Conservation (phyloP, 768 basidiomycete genomes). For the Phanerochaete sordida region DNA sequence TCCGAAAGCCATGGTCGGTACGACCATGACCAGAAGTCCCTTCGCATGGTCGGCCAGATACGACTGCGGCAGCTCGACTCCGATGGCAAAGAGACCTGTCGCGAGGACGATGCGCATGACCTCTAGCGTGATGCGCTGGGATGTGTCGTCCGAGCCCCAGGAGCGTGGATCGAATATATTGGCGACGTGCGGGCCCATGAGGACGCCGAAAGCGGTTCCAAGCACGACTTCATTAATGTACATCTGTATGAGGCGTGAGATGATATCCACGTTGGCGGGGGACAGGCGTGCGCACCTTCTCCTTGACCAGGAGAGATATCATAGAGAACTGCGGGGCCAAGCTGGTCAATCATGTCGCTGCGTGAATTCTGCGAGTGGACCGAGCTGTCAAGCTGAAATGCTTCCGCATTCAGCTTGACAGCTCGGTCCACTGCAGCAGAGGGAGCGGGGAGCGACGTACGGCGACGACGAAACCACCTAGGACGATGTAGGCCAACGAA, state of each 20-base stretch:
- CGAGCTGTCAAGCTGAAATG: not conserved
- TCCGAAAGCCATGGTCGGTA: conserved; percentile 83
- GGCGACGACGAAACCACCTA: conserved; percentile 54
- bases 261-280: not conserved
- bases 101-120: conserved; percentile 87
- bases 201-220: conserved; percentile 66
- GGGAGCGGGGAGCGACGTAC: conserved; percentile 28
- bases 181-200: conserved; percentile 71
- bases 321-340: conserved; percentile 64
- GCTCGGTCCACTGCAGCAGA: not conserved
- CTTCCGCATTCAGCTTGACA: not conserved
- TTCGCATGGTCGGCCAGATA: conserved; percentile 82
- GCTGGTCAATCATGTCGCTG: not conserved
- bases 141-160: conserved; percentile 47
- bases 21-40: conserved; percentile 64
- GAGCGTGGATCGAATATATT: conserved; percentile 72
- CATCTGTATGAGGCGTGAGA: conserved; percentile 36
- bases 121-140: conserved; percentile 74
- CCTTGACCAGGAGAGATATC: conserved; percentile 78
- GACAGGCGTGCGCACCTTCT: conserved; percentile 47
- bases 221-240: conserved; percentile 95
- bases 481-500: conserved; percentile 56
- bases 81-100: conserved; percentile 90
- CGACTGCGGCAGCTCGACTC: conserved; percentile 84
- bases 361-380: conserved; percentile 2